Conservation (phyloP, 331 rosid genomes). For the Malus hybrid region DNA sequence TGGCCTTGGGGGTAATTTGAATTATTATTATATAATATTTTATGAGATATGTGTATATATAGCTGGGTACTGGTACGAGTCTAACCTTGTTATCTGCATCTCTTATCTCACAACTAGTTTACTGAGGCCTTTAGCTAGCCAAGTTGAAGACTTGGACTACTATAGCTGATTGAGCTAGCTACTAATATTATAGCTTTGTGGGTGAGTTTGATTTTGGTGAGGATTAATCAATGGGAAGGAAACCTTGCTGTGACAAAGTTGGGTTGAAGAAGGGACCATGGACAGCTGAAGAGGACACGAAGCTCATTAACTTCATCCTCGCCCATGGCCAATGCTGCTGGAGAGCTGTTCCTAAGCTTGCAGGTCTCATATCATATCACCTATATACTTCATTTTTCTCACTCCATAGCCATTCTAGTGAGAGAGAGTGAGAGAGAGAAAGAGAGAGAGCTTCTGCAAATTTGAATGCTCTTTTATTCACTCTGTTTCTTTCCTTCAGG, state of each 20-base stretch:
- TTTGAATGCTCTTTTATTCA: not conserved
- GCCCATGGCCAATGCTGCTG: conserved; percentile 85
- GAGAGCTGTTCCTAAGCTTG: conserved; percentile 89
- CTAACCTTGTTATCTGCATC: not conserved
- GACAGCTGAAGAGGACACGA: conserved; percentile 80
- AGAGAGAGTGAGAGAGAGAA: not conserved
- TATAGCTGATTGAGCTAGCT: not conserved
- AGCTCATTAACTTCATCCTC: conserved; percentile 71
- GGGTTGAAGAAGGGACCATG: conserved; percentile 94
- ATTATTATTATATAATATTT: not conserved
- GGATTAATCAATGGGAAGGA: conserved; percentile 65
- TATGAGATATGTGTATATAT: not conserved
- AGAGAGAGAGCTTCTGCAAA: not conserved
- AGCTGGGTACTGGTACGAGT: not conserved
- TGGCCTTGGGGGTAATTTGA: not conserved
- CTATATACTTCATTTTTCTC: not conserved
- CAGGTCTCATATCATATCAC: conserved; percentile 30
- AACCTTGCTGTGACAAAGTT: conserved; percentile 92
- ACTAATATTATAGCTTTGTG: not conserved
- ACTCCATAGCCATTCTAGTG: not conserved
- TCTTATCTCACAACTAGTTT: not conserved
- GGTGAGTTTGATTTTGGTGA: conserved; percentile 1
- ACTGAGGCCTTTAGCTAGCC: no score
- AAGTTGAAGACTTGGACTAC: no score
- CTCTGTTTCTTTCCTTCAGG: conserved; percentile 1